A percentile compares a stretch with the other conserved stretches of the same genome.
Evolutionary conservation across 1,284 basidiomycete genomes (phyloP).

Genomic region (Coniferiporia sulphurascens): DNA sequence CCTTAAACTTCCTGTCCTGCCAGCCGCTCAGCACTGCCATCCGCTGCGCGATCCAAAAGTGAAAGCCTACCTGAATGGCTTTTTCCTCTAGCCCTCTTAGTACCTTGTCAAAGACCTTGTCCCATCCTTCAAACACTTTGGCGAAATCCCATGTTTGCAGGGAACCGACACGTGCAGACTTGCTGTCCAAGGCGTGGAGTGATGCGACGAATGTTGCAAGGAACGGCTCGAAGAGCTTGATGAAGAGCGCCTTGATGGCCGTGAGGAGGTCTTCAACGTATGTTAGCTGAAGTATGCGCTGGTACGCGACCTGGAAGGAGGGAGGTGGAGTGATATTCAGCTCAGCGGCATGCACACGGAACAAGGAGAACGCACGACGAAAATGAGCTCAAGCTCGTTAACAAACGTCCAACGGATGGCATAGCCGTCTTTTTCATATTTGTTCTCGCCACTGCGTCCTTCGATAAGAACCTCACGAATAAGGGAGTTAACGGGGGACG

Average conservation of each 20-base stretch:
- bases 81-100: constrained; percentile 73
- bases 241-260: constrained; percentile 78
- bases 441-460: constrained; percentile 69
- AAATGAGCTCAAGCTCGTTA: constrained; percentile 91
- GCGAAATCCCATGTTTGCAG: constrained; percentile 57
- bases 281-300: constrained; percentile 91
- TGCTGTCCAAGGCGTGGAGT: constrained; percentile 53
- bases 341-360: constrained; percentile 7
- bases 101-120: constrained; percentile 73
- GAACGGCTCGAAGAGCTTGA: constrained; percentile 82
- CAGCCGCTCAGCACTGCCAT: not conserved
- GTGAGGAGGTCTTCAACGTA: constrained; percentile 88
- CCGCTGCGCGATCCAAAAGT: constrained; percentile 9
- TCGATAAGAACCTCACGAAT: constrained; percentile 90
- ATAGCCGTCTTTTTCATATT: constrained; percentile 88
- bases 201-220: constrained; percentile 78
- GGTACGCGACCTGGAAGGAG: constrained; percentile 79
- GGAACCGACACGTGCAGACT: constrained; percentile 31
- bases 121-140: constrained; percentile 77
- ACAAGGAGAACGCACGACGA: constrained; percentile 62
- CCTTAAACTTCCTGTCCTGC: constrained; percentile 66
- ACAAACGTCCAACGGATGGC: constrained; percentile 90
- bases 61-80: constrained; percentile 53
- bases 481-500: constrained; percentile 84
- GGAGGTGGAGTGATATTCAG: not conserved